Evolutionary conservation across 192 early-diverging fungal species (phyloP).

Genomic region (Entophlyctis luteolus): DNA sequence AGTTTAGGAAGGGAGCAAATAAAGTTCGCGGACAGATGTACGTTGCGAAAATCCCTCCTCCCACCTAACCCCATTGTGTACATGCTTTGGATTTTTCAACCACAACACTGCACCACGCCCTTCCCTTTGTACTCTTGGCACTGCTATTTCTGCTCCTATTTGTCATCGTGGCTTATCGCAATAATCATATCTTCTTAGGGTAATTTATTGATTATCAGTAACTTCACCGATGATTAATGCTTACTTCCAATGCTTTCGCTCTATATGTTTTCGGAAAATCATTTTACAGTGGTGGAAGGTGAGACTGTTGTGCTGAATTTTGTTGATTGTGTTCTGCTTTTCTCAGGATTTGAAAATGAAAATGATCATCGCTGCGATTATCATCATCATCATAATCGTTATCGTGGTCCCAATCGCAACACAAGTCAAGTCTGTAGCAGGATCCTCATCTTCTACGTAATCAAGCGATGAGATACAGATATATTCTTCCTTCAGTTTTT

Average conservation of each 20-base stretch:
- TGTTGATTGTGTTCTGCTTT: no score
- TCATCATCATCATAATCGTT: constrained; percentile 46
- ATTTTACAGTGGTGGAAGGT: constrained; percentile 89
- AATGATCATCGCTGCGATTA: constrained; percentile 75
- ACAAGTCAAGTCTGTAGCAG: constrained; percentile 1
- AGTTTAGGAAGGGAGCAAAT: constrained; percentile 76
- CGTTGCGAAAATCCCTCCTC: not conserved
- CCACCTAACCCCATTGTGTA: not conserved
- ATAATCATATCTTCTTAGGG: no score
- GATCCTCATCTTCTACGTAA: not conserved
- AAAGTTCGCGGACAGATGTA: constrained; percentile 79
- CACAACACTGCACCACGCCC: not conserved
- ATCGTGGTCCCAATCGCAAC: constrained; percentile 58
- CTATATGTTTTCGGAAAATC: no score
- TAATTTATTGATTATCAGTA: not conserved
- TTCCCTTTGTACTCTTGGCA: not conserved
- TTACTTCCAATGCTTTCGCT: not conserved
- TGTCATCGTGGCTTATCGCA: not conserved
- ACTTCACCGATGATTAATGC: not conserved
- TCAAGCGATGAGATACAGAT: not conserved
- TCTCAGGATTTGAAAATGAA: constrained; percentile 82
- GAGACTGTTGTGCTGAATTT: no score
- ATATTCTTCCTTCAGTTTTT: not conserved
- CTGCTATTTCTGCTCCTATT: not conserved
- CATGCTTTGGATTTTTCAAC: not conserved